These are phyloP conservation scores for Nepenthes mirabilis DNA, from an alignment of 148 eudicot species.

Conservation along the genomic window DNA sequence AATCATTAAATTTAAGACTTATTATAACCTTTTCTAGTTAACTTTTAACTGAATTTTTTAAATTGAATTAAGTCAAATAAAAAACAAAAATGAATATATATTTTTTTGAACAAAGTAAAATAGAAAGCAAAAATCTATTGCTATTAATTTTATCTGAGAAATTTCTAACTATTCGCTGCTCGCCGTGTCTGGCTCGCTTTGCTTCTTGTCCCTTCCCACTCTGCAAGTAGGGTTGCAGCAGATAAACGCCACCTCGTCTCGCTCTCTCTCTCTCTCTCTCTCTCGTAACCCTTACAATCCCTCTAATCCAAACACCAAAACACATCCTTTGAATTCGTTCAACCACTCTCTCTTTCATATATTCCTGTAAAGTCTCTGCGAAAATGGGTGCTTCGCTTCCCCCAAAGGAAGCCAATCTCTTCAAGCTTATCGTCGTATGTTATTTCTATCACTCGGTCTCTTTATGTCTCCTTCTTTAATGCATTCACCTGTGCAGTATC, in stretches of 20 bases:
- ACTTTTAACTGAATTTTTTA: no score
- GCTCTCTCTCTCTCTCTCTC: slow-evolving; percentile 8
- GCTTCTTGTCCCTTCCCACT: slow-evolving; percentile 2
- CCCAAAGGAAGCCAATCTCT: slow-evolving; percentile 86
- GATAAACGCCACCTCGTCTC: slow-evolving; percentile 55
- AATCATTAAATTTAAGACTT: no score
- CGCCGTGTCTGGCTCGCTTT: background rate
- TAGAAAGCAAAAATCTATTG: no score
- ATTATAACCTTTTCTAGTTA: no score
- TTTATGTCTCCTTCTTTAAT: background rate
- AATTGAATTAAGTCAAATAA: no score
- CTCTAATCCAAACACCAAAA: background rate
- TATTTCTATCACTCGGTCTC: background rate
- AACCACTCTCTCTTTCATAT: background rate
- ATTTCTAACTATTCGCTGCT: no score
- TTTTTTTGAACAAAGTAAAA: no score
- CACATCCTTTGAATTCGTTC: background rate
- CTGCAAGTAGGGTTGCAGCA: slow-evolving; percentile 72
- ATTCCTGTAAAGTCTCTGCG: background rate
- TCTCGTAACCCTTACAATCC: slow-evolving; percentile 10
- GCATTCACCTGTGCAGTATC: slow-evolving; percentile 3
- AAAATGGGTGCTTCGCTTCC: slow-evolving; percentile 89
- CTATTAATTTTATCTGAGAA: no score
- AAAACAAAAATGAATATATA: no score
- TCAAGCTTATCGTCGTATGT: slow-evolving; percentile 93